These are phyloP conservation scores for Blastosporella zonata DNA, from an alignment of 1,284 basidiomycete genomes.

Conservation along the genomic window DNA sequence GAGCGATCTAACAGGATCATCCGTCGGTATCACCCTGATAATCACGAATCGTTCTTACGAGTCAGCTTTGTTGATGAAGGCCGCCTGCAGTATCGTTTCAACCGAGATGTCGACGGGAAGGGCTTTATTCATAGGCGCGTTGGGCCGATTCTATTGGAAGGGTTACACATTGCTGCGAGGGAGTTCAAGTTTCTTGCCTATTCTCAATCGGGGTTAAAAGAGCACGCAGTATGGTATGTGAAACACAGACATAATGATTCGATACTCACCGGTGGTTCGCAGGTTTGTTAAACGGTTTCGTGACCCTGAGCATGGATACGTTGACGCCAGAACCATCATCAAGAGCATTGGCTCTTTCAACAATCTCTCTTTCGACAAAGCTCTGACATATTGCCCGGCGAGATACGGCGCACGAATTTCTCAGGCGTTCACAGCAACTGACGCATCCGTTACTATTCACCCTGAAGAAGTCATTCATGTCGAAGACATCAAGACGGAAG, in stretches of 20 bases:
- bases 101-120: slow-evolving; percentile 48
- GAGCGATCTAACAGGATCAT: slow-evolving; percentile 69
- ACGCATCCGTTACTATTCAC: slow-evolving; percentile 49
- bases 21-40: slow-evolving; percentile 40
- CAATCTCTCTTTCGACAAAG: slow-evolving; percentile 39
- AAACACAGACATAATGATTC: slow-evolving; percentile 10
- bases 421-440: slow-evolving; percentile 72
- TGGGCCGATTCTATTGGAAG: slow-evolving; percentile 39
- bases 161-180: slow-evolving; percentile 48
- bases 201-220: slow-evolving; percentile 52
- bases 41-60: slow-evolving; percentile 58
- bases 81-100: slow-evolving; percentile 44
- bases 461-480: slow-evolving; percentile 48
- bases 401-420: slow-evolving; percentile 70
- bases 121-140: slow-evolving; percentile 44
- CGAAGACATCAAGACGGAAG: slow-evolving; percentile 42
- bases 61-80: slow-evolving; percentile 64
- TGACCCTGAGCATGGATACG: slow-evolving; percentile 25
- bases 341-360: slow-evolving; percentile 51
- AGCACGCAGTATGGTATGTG: slow-evolving; percentile 42
- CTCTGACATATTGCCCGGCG: slow-evolving; percentile 59
- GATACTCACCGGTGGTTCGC: neutral
- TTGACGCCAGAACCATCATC: slow-evolving; percentile 49
- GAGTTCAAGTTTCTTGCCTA: slow-evolving; percentile 55
- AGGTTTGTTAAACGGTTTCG: slow-evolving; percentile 51